Conservation (phyloP, 306 rosid species). For the Dalbergia oliveri region DNA sequence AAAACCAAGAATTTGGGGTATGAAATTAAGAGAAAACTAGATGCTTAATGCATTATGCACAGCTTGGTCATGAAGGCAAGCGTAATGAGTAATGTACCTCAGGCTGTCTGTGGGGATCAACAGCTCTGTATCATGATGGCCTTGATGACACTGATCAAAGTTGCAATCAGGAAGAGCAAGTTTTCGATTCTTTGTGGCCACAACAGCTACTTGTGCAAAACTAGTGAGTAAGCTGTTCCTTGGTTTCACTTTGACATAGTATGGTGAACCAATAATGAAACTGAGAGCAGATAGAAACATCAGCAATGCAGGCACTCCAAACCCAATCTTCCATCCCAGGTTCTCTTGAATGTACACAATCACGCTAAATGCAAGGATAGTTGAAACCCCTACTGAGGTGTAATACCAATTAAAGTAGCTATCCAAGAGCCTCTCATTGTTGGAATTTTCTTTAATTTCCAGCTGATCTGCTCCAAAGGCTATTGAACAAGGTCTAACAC, state of each 20-base stretch:
- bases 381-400: slow-evolving; percentile 45
- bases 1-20: too few relatives aligned
- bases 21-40: too few relatives aligned
- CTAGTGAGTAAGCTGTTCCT: slow-evolving; percentile 43
- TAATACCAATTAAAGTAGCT: slow-evolving; percentile 64
- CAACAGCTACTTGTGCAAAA: slow-evolving; percentile 51
- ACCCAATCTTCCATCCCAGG: slow-evolving; percentile 64
- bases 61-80: not conserved
- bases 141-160: slow-evolving; percentile 46
- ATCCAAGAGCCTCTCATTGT: slow-evolving; percentile 47
- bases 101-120: slow-evolving; percentile 49
- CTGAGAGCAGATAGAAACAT: slow-evolving; percentile 50
- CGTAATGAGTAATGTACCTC: slow-evolving; percentile 42
- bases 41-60: not conserved
- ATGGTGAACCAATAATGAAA: slow-evolving; percentile 56
- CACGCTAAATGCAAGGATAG: slow-evolving; percentile 45
- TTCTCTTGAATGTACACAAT: slow-evolving; percentile 62
- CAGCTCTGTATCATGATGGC: slow-evolving; percentile 30
- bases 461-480: slow-evolving; percentile 72
- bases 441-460: slow-evolving; percentile 32
- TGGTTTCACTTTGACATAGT: slow-evolving; percentile 50
- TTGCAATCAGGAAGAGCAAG: slow-evolving; percentile 36
- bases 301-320: slow-evolving; percentile 57
- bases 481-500: slow-evolving; percentile 65
- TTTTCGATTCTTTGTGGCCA: slow-evolving; percentile 51